phyloP scores from a whole-genome alignment of 805 yeast genomes.

The Pichia pseudocactophila region DNA sequence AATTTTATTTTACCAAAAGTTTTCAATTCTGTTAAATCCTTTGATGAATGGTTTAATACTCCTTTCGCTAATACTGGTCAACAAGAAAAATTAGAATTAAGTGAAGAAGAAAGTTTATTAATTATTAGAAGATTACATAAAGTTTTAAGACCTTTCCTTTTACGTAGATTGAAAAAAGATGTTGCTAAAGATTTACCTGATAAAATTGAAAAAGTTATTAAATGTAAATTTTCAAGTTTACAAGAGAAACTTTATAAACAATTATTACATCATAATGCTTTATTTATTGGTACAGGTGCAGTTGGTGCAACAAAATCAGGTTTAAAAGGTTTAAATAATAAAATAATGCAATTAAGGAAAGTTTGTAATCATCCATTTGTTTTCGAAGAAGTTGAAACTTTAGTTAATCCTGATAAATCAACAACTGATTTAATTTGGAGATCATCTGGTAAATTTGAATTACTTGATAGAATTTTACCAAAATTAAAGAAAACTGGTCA shows the following conservation, averaged over 20 bases:
- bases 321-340: conserved; percentile 69
- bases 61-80: conserved; percentile 82
- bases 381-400: conserved; percentile 70
- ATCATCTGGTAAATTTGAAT: conserved; percentile 72
- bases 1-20: conserved; percentile 78
- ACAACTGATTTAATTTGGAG: conserved; percentile 68
- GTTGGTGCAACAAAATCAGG: conserved; percentile 56
- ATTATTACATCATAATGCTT: conserved; percentile 61
- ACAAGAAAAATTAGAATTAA: conserved; percentile 69
- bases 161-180: conserved; percentile 78
- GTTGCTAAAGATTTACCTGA: conserved; percentile 83
- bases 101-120: conserved; percentile 79
- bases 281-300: conserved; percentile 54
- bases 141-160: conserved; percentile 74
- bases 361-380: conserved; percentile 86
- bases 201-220: conserved; percentile 73
- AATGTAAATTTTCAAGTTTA: conserved; percentile 67
- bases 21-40: conserved; percentile 77
- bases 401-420: conserved; percentile 51
- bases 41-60: conserved; percentile 86
- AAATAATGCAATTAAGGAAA: conserved; percentile 78
- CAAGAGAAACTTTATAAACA: conserved; percentile 67
- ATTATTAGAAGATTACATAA: conserved; percentile 79
- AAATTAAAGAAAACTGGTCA: conserved; percentile 69
- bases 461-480: conserved; percentile 66